These are phyloP conservation scores for Capillidium rhysosporum DNA, from an alignment of 371 early-diverging fungal genomes.

Conservation along the genomic window DNA sequence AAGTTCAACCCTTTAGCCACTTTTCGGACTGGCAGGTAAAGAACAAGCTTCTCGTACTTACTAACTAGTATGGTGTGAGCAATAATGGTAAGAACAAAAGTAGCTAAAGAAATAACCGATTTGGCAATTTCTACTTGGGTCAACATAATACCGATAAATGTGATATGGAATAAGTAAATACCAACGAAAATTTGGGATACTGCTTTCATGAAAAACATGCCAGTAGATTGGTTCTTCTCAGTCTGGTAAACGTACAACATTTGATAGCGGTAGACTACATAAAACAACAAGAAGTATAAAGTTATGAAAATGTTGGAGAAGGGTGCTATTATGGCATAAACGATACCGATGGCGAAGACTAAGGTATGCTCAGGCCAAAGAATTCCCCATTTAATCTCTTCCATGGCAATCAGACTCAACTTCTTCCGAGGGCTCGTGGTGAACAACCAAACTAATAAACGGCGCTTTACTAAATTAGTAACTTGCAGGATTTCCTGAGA, in stretches of 20 bases:
- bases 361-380: neutral
- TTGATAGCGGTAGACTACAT: conserved; percentile 30
- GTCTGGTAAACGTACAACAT: conserved; percentile 23
- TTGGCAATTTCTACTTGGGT: neutral
- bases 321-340: conserved; percentile 31
- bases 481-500: conserved; percentile 42
- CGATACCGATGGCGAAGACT: conserved; percentile 3
- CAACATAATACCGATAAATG: neutral
- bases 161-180: neutral
- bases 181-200: neutral
- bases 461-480: conserved; percentile 18
- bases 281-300: conserved; percentile 28
- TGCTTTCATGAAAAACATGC: neutral
- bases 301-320: conserved; percentile 26
- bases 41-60: neutral
- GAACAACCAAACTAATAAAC: neutral
- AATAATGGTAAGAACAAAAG: neutral
- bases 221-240: neutral
- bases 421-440: neutral
- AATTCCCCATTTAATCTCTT: neutral
- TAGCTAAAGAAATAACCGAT: neutral
- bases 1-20: neutral
- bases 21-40: neutral
- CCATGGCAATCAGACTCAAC: neutral
- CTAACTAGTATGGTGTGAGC: neutral